Conservation (phyloP, 2,329 filamentous ascomycete genomes). For the Epichloe scottii region DNA sequence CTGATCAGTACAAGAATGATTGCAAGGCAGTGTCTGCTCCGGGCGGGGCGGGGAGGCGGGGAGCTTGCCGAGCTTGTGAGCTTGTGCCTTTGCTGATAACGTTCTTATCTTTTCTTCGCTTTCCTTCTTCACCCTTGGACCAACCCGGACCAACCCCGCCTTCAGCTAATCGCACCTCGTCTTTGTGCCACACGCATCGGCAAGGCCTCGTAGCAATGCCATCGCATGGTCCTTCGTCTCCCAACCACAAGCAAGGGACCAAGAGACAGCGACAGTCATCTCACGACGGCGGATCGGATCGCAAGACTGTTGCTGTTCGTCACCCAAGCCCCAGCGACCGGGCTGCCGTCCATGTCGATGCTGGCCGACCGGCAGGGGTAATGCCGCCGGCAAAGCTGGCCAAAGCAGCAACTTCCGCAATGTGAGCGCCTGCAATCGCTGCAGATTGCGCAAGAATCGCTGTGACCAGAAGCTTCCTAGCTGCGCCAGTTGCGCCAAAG, state of each 20-base stretch:
- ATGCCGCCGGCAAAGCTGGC: constrained; percentile 29
- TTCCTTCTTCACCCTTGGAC: too few species aligned
- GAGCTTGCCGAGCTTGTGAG: too few species aligned
- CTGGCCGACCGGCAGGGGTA: not conserved
- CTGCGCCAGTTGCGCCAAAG: constrained; percentile 87
- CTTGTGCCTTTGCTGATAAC: too few species aligned
- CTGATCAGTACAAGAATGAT: too few species aligned
- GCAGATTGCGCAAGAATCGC: constrained; percentile 81
- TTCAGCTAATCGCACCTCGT: not conserved
- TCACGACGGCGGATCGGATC: constrained; percentile 32
- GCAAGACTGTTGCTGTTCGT: constrained; percentile 14
- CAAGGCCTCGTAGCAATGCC: constrained; percentile 17
- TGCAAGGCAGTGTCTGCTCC: too few species aligned
- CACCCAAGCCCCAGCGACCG: constrained; percentile 18
- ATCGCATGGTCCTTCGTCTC: constrained; percentile 38
- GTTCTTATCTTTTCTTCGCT: too few species aligned
- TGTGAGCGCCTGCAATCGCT: constrained; percentile 90
- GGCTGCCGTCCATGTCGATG: not conserved
- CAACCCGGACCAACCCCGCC: too few species aligned
- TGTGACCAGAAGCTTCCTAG: constrained; percentile 89
- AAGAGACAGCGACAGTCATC: constrained; percentile 47
- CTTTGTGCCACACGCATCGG: not conserved
- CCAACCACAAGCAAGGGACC: constrained; percentile 33
- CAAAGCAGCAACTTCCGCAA: constrained; percentile 64
- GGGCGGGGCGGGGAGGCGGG: too few species aligned